Conservation (phyloP, 2,329 filamentous ascomycete genomes). For the Exserohilum turcica region DNA sequence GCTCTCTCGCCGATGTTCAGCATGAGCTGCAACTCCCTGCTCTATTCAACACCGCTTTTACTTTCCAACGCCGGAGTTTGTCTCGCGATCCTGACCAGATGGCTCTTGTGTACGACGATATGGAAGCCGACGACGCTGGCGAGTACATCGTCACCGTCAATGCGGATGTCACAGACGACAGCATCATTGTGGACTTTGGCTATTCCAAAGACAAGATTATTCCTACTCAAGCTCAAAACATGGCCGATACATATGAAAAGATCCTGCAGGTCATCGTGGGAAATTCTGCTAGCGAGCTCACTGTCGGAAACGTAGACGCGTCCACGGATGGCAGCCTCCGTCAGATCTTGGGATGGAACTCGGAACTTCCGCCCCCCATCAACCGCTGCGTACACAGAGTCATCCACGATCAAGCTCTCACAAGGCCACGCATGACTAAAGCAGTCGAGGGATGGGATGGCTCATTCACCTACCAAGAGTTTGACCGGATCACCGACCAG, state of each 20-base stretch:
- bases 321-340: conserved; percentile 27
- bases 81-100: conserved; percentile 32
- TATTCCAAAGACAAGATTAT: conserved; percentile 40
- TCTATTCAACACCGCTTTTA: conserved; percentile 48
- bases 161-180: conserved; percentile 39
- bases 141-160: conserved; percentile 45
- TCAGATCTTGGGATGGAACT: conserved; percentile 40
- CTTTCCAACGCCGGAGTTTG: conserved; percentile 39
- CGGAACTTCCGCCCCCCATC: conserved; percentile 30
- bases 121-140: conserved; percentile 44
- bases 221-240: conserved; percentile 34
- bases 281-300: conserved; percentile 20
- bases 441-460: conserved; percentile 41
- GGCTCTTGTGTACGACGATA: conserved; percentile 38
- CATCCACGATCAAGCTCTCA: conserved; percentile 36
- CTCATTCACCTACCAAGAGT: conserved; percentile 41
- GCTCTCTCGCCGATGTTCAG: conserved; percentile 51
- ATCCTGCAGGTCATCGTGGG: conserved; percentile 30
- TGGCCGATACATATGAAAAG: conserved; percentile 39
- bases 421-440: conserved; percentile 35
- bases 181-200: conserved; percentile 38
- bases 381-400: conserved; percentile 38
- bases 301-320: conserved; percentile 33
- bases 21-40: conserved; percentile 42
- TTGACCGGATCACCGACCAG: conserved; percentile 37